phyloP scores from a whole-genome alignment of 257 asterid species.

The Ajuga chamaepitys region DNA sequence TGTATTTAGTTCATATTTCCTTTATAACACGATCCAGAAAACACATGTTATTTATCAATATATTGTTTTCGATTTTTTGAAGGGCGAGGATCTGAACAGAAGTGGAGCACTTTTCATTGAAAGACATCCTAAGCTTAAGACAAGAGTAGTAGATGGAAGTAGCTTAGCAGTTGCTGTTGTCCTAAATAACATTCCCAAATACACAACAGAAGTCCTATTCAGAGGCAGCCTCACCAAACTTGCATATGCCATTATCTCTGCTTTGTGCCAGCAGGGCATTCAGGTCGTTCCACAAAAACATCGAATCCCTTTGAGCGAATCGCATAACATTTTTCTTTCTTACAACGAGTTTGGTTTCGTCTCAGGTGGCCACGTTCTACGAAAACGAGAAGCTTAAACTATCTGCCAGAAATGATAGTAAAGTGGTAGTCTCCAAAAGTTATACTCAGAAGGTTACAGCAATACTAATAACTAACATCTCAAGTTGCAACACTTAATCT shows the following conservation, averaged over 20 bases:
- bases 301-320: no score
- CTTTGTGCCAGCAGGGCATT: slow-evolving; percentile 46
- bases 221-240: slow-evolving; percentile 52
- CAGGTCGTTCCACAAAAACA: slow-evolving; percentile 25
- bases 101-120: slow-evolving; percentile 40
- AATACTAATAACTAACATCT: no score
- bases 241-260: slow-evolving; percentile 44
- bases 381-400: slow-evolving; percentile 39
- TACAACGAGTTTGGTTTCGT: background rate
- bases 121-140: slow-evolving; percentile 39
- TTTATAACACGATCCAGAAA: no score
- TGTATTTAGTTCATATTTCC: background rate
- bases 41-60: no score
- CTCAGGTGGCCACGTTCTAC: slow-evolving; percentile 37
- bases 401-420: slow-evolving; percentile 11
- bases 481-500: no score
- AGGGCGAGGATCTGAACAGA: slow-evolving; percentile 59
- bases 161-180: slow-evolving; percentile 66
- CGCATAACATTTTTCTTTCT: background rate
- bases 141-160: slow-evolving; percentile 71
- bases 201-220: slow-evolving; percentile 45
- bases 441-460: slow-evolving; percentile 32
- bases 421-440: slow-evolving; percentile 21
- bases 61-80: background rate
- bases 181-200: slow-evolving; percentile 63